These are phyloP conservation scores for Solanum raphanifolium DNA, from an alignment of 257 asterid genomes.

Conservation along the genomic window DNA sequence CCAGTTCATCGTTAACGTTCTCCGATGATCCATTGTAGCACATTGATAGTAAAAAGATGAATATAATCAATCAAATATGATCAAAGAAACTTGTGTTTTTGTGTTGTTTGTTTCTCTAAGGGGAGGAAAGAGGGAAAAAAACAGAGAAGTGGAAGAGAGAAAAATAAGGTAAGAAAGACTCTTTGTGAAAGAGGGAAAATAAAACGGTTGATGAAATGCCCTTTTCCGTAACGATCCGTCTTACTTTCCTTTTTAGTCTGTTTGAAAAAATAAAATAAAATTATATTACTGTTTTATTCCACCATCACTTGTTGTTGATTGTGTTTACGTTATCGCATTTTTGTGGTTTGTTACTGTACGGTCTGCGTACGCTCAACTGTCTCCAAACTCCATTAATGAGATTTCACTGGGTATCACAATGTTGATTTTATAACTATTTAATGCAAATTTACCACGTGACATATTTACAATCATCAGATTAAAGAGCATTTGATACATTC, in stretches of 20 bases:
- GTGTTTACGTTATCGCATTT: no score
- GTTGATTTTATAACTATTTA: not conserved
- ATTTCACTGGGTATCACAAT: not conserved
- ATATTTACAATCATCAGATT: not conserved
- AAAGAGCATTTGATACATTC: not conserved
- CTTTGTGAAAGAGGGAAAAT: not conserved
- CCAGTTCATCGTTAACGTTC: constrained; percentile 88
- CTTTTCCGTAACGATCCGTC: not conserved
- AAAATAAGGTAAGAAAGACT: not conserved
- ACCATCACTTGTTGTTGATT: no score
- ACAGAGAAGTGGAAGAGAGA: constrained; percentile 2
- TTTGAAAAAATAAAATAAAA: no score
- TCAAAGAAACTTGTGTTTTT: not conserved
- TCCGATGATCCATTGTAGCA: constrained; percentile 48
- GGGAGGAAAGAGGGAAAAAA: not conserved
- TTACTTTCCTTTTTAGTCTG: not conserved
- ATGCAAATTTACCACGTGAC: not conserved
- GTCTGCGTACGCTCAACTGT: not conserved
- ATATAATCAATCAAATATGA: not conserved
- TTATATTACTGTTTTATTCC: no score
- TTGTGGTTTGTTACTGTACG: no score
- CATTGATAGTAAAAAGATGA: constrained; percentile 1
- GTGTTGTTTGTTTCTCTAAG: not conserved
- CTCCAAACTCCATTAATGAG: no score
- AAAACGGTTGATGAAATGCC: not conserved